phyloP scores from a whole-genome alignment of 352 stramenopile species.

The Phytopythium aichiense region DNA sequence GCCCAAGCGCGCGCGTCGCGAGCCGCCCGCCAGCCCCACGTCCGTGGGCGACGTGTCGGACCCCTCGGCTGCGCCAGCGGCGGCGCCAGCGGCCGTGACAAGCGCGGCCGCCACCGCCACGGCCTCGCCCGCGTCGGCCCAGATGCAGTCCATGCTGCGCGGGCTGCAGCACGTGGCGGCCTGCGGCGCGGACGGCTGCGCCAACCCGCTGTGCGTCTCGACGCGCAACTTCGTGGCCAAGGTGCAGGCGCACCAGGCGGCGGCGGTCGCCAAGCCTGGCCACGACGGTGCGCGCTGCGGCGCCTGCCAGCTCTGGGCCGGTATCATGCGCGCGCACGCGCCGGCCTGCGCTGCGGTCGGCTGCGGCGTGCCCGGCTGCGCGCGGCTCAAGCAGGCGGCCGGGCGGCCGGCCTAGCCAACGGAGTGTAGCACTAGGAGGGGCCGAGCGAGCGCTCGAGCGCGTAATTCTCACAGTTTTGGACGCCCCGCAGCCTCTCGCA shows the following conservation, averaged over 20 bases:
- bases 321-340: slow-evolving; percentile 34
- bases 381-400: slow-evolving; percentile 8
- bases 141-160: slow-evolving; percentile 57
- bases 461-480: neutral
- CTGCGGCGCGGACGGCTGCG: slow-evolving; percentile 29
- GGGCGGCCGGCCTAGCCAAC: neutral
- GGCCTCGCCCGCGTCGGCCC: slow-evolving; percentile 24
- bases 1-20: slow-evolving; percentile 28
- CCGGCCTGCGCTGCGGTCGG: slow-evolving; percentile 14
- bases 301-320: slow-evolving; percentile 55
- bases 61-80: neutral
- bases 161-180: slow-evolving; percentile 41
- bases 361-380: slow-evolving; percentile 44
- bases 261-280: slow-evolving; percentile 13
- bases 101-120: slow-evolving; percentile 11
- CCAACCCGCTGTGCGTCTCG: slow-evolving; percentile 49
- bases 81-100: slow-evolving; percentile 15
- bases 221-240: slow-evolving; percentile 55
- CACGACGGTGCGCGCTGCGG: slow-evolving; percentile 37
- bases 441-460: neutral
- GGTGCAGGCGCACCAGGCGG: slow-evolving; percentile 31
- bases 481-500: neutral
- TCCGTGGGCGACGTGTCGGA: slow-evolving; percentile 40
- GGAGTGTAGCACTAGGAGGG: neutral
- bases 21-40: slow-evolving; percentile 32